A percentile compares a stretch with the other conserved stretches of the same genome.
These are phyloP conservation scores for Ulmus americana DNA, from an alignment of 331 rosid species.

Conservation along the genomic window DNA sequence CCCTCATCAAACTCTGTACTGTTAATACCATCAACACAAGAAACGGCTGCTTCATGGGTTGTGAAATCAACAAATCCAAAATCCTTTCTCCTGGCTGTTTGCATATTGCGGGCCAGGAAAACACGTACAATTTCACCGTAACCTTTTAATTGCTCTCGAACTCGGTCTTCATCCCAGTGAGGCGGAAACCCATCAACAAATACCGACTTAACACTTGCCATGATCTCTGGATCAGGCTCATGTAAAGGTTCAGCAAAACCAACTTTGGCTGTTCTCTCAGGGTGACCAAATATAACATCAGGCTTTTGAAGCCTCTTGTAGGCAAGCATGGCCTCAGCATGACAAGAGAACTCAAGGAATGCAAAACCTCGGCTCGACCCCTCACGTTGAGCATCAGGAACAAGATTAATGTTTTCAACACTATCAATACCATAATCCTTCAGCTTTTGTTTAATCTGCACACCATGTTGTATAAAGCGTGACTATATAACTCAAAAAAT, in stretches of 20 bases:
- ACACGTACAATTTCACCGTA: conserved; percentile 60
- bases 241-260: conserved; percentile 73
- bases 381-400: conserved; percentile 51
- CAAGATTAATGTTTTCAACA: conserved; percentile 62
- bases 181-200: conserved; percentile 71
- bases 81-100: conserved; percentile 76
- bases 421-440: conserved; percentile 65
- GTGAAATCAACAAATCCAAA: conserved; percentile 83
- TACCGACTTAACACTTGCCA: conserved; percentile 80
- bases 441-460: conserved; percentile 68
- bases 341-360: conserved; percentile 66
- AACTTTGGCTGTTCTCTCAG: conserved; percentile 79
- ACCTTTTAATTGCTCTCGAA: conserved; percentile 45
- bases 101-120: conserved; percentile 61
- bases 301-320: conserved; percentile 83
- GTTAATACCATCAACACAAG: conserved; percentile 59
- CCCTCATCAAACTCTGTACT: conserved; percentile 48
- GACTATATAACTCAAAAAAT: conserved; percentile 16
- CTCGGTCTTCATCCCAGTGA: conserved; percentile 59
- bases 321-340: conserved; percentile 64
- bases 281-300: conserved; percentile 74
- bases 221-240: conserved; percentile 63
- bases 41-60: conserved; percentile 64
- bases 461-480: conserved; percentile 24
- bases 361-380: conserved; percentile 79